phyloP scores from a whole-genome alignment of 106 monocot species.

The Dendrobium officinale region DNA sequence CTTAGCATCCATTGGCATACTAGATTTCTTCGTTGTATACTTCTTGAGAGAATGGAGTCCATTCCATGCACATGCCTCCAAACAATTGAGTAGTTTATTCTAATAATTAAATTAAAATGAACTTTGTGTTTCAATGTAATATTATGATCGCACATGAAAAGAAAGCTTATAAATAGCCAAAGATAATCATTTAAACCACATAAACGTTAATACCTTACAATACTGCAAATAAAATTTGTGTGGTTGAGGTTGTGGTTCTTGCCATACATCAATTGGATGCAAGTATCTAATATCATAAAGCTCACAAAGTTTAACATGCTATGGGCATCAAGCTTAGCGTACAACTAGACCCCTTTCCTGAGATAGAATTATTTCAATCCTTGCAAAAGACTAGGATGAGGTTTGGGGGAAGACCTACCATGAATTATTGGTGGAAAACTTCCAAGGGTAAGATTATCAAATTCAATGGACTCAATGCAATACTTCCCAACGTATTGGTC shows the following conservation, averaged over 20 bases:
- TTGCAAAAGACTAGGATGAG: neutral
- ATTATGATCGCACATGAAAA: neutral
- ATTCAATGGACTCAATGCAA: slow-evolving; percentile 60
- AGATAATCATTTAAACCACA: neutral
- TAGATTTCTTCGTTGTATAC: neutral
- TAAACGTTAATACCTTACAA: neutral
- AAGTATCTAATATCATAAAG: neutral
- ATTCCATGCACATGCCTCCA: neutral
- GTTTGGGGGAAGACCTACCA: slow-evolving; percentile 29
- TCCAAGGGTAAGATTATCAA: slow-evolving; percentile 65
- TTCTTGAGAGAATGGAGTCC: neutral
- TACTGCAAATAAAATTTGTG: neutral
- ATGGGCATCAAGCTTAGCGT: neutral
- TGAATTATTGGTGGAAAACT: slow-evolving; percentile 71
- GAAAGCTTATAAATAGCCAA: neutral
- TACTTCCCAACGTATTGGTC: slow-evolving; percentile 76
- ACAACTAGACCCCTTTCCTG: neutral
- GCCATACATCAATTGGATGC: neutral
- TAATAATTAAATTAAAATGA: neutral
- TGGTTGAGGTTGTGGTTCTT: neutral
- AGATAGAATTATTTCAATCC: neutral
- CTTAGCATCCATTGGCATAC: neutral
- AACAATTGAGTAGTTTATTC: neutral
- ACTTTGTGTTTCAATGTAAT: neutral
- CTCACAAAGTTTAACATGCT: neutral